Conservation (phyloP, 495 filamentous ascomycete genomes). For the Patellaria atrata region DNA sequence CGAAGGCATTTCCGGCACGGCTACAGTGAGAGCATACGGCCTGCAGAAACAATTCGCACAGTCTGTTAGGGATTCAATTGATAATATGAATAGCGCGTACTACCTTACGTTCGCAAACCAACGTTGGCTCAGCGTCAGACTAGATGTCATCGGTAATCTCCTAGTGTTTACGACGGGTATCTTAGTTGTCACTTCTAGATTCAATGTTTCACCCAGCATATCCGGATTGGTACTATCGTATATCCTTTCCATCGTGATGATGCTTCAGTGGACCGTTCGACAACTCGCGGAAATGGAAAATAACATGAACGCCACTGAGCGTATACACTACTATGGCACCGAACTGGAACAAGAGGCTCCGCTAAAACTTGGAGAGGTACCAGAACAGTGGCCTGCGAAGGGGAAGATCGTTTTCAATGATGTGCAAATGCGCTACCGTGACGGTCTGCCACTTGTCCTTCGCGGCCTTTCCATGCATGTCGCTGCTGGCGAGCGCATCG, state of each 20-base stretch:
- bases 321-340: slow-evolving; percentile 83
- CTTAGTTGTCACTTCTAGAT: slow-evolving; percentile 86
- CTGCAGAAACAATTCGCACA: slow-evolving; percentile 54
- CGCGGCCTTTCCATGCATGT: slow-evolving; percentile 65
- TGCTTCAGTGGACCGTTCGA: slow-evolving; percentile 88
- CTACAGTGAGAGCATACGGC: slow-evolving; percentile 81
- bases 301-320: slow-evolving; percentile 91
- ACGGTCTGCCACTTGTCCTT: slow-evolving; percentile 69
- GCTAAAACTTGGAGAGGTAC: slow-evolving; percentile 51
- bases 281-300: slow-evolving; percentile 96
- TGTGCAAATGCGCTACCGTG: slow-evolving; percentile 84
- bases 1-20: slow-evolving; percentile 70
- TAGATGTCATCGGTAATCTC: slow-evolving; percentile 69
- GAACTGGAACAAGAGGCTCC: slow-evolving; percentile 80
- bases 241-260: slow-evolving; percentile 85
- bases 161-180: slow-evolving; percentile 80
- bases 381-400: slow-evolving; percentile 61
- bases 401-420: slow-evolving; percentile 76
- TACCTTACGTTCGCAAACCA: slow-evolving; percentile 91
- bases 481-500: slow-evolving; percentile 73
- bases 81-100: slow-evolving; percentile 87
- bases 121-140: slow-evolving; percentile 71
- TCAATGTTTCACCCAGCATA: slow-evolving; percentile 70
- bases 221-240: slow-evolving; percentile 81
- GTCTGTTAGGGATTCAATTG: slow-evolving; percentile 56